phyloP scores from a whole-genome alignment of 805 yeast species.

The Torulaspora delbrueckii region DNA sequence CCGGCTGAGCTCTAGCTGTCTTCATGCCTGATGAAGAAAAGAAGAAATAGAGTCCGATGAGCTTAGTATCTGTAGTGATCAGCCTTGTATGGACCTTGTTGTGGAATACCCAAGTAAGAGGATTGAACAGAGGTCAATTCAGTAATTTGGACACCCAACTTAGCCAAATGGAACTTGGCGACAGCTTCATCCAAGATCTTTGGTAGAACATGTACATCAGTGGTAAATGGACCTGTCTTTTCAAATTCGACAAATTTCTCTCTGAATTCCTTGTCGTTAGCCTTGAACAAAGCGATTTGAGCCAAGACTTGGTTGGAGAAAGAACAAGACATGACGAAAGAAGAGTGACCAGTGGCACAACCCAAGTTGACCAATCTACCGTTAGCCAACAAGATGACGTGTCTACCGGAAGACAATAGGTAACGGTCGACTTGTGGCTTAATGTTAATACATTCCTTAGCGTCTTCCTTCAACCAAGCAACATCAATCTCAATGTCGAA shows the following conservation, averaged over 20 bases:
- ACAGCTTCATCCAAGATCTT: slow-evolving; percentile 98
- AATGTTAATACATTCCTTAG: slow-evolving; percentile 90
- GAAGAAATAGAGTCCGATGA: neutral
- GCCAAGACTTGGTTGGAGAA: slow-evolving; percentile 99
- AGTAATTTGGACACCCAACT: slow-evolving; percentile 86
- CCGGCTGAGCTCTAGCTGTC: neutral
- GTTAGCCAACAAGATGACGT: slow-evolving; percentile 92
- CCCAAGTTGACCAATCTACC: slow-evolving; percentile 99
- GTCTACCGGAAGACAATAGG: slow-evolving; percentile 84
- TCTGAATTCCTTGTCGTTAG: slow-evolving; percentile 76
- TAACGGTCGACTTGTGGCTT: slow-evolving; percentile 99
- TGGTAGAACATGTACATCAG: slow-evolving; percentile 95
- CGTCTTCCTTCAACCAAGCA: slow-evolving; percentile 96
- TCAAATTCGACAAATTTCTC: slow-evolving; percentile 79
- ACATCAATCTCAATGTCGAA: slow-evolving; percentile 98
- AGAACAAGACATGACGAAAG: slow-evolving; percentile 98
- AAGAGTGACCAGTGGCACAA: slow-evolving; percentile 99
- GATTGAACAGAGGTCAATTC: slow-evolving; percentile 74
- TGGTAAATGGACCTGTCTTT: slow-evolving; percentile 83
- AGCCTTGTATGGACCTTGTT: slow-evolving; percentile 95
- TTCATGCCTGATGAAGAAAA: neutral
- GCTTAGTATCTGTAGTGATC: slow-evolving; percentile 94
- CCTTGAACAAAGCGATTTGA: slow-evolving; percentile 94
- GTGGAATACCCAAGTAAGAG: slow-evolving; percentile 88
- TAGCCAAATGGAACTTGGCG: slow-evolving; percentile 92